Evolutionary conservation across 108 stramenopile species (phyloP).

Genomic region (Nannochloropsis salina): DNA sequence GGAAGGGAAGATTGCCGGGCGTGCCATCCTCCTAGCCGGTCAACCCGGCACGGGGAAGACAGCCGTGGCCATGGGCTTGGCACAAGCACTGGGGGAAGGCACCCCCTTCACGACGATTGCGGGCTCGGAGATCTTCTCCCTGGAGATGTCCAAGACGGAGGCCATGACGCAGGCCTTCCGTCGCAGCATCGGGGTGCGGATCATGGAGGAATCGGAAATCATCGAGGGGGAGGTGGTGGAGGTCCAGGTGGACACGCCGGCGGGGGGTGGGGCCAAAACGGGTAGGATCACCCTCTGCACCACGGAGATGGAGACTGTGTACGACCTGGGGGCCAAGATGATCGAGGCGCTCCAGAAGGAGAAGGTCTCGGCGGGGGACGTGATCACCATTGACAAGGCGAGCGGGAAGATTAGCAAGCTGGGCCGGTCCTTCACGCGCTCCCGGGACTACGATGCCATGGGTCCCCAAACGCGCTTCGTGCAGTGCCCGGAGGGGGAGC

Average conservation of each 20-base stretch:
- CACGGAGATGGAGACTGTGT: slow-evolving; percentile 99
- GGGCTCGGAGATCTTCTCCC: slow-evolving; percentile 89
- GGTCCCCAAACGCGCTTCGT: slow-evolving; percentile 94
- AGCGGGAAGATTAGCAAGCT: slow-evolving; percentile 90
- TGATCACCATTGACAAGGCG: slow-evolving; percentile 98
- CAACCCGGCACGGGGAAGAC: slow-evolving; percentile 86
- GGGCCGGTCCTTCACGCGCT: slow-evolving; percentile 83
- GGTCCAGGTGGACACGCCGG: slow-evolving; percentile 76
- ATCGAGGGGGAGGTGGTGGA: slow-evolving; percentile 99
- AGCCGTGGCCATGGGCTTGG: slow-evolving; percentile 84
- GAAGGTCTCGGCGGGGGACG: slow-evolving; percentile 93
- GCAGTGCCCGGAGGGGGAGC: slow-evolving; percentile 95
- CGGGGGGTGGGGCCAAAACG: slow-evolving; percentile 73
- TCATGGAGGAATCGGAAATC: slow-evolving; percentile 97
- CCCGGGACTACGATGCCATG: slow-evolving; percentile 96
- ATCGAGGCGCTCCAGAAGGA: slow-evolving; percentile 93
- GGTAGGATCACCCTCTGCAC: slow-evolving; percentile 93
- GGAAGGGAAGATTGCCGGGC: slow-evolving; percentile 73
- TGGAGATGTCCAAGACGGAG: slow-evolving; percentile 98
- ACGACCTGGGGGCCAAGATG: slow-evolving; percentile 98
- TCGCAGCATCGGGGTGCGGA: slow-evolving; percentile 57
- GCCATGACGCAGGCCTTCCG: slow-evolving; percentile 99
- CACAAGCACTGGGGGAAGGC: slow-evolving; percentile 77
- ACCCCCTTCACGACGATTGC: slow-evolving; percentile 94
- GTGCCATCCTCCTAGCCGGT: slow-evolving; percentile 80